Conservation (phyloP, 805 yeast species). For the Yarrowia phangngaensis region DNA sequence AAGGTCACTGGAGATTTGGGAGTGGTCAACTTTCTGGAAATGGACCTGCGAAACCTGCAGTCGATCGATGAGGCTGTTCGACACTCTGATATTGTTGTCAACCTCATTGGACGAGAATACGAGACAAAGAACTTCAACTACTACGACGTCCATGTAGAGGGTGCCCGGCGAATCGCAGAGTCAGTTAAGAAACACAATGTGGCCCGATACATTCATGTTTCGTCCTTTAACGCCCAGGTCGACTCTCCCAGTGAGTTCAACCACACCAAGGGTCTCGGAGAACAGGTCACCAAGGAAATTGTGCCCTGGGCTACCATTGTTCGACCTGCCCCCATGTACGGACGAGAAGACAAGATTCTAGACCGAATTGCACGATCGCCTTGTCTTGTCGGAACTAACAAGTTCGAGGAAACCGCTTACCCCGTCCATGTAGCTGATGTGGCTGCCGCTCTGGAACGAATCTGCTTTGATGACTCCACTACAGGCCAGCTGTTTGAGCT, state of each 20-base stretch:
- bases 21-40: constrained; percentile 77
- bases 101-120: constrained; percentile 71
- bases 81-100: constrained; percentile 77
- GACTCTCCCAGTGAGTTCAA: constrained; percentile 64
- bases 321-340: constrained; percentile 78
- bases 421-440: constrained; percentile 79
- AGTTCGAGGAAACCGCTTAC: constrained; percentile 55
- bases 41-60: constrained; percentile 72
- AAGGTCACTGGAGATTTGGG: constrained; percentile 85
- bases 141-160: constrained; percentile 80
- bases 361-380: constrained; percentile 55
- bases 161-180: constrained; percentile 70
- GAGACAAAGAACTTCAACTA: constrained; percentile 74
- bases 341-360: constrained; percentile 67
- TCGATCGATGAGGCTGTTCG: constrained; percentile 74
- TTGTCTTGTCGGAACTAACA: constrained; percentile 63
- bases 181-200: constrained; percentile 67
- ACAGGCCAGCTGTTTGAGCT: constrained; percentile 72
- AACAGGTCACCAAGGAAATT: constrained; percentile 61
- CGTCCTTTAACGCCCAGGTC: constrained; percentile 71
- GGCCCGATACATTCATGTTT: constrained; percentile 72
- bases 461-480: constrained; percentile 78
- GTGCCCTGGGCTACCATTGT: constrained; percentile 77
- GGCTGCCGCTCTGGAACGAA: constrained; percentile 70
- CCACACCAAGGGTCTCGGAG: constrained; percentile 77